Percentiles rank a stretch among this genome's conserved stretches.
phyloP scores from a whole-genome alignment of 345 rosid species.

The Reutealis trisperma region DNA sequence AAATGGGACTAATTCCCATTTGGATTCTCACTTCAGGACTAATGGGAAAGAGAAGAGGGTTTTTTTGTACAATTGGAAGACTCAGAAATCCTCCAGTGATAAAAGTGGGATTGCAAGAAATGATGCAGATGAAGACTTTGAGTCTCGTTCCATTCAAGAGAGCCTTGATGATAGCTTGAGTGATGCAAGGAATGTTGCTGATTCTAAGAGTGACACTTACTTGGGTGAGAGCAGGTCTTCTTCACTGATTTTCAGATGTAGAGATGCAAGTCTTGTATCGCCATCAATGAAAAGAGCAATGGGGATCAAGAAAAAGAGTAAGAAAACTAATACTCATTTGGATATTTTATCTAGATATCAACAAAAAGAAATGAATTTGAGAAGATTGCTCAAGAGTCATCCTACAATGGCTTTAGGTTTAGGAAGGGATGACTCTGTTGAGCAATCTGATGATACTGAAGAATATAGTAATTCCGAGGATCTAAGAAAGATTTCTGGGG shows the following conservation, averaged over 20 bases:
- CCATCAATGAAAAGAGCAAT: conserved; percentile 43
- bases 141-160: conserved; percentile 55
- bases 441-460: conserved; percentile 70
- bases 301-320: conserved; percentile 54
- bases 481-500: conserved; percentile 47
- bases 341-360: conserved; percentile 53
- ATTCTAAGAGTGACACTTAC: conserved; percentile 56
- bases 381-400: conserved; percentile 41
- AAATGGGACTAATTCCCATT: conserved; percentile 23
- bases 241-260: conserved; percentile 52
- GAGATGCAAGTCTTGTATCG: conserved; percentile 59
- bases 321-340: conserved; percentile 42
- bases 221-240: conserved; percentile 45
- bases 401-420: conserved; percentile 44
- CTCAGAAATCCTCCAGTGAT: conserved; percentile 59
- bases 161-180: conserved; percentile 68
- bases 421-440: conserved; percentile 49
- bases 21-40: conserved; percentile 34
- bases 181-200: conserved; percentile 61
- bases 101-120: conserved; percentile 44
- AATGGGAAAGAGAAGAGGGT: conserved; percentile 56
- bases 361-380: conserved; percentile 41
- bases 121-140: conserved; percentile 21
- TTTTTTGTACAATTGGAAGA: conserved; percentile 80
- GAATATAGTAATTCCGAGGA: conserved; percentile 64